phyloP scores from a whole-genome alignment of 768 basidiomycete species.

The Leccinum obscurum region DNA sequence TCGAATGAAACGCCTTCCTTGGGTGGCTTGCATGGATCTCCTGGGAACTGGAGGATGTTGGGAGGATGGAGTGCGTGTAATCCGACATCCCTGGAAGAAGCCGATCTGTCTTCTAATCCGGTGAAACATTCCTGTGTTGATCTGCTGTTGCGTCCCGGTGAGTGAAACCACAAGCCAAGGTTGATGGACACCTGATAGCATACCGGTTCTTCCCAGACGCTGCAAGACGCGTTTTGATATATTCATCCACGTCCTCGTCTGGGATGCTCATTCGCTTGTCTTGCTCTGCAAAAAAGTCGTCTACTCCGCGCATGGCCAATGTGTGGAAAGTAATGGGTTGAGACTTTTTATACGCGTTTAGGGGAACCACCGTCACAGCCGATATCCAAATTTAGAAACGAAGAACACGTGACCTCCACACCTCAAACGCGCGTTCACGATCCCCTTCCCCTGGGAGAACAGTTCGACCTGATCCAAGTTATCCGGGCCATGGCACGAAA shows the following conservation, averaged over 20 bases:
- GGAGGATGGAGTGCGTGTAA: not conserved
- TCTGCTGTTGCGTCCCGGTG: conserved; percentile 7
- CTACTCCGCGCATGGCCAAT: conserved; percentile 34
- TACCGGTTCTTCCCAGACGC: conserved; percentile 19
- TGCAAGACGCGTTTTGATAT: conserved; percentile 36
- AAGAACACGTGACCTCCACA: too few relatives aligned
- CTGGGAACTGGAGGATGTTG: not conserved
- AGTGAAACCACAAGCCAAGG: conserved; percentile 4
- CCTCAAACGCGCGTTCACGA: too few relatives aligned
- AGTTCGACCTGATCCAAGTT: too few relatives aligned
- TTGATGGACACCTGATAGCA: not conserved
- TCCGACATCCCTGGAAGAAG: conserved; percentile 1
- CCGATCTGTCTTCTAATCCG: not conserved
- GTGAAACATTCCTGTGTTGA: not conserved
- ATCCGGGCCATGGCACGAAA: too few relatives aligned
- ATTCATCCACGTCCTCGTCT: conserved; percentile 53
- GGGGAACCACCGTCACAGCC: conserved; percentile 2
- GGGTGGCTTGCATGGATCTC: not conserved
- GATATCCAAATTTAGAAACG: not conserved
- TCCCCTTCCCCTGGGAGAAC: not conserved
- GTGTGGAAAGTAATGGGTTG: not conserved
- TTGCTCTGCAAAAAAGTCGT: conserved; percentile 56
- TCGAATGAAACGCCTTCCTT: not conserved
- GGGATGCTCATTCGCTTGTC: conserved; percentile 53
- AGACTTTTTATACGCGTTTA: not conserved